Base-by-base conservation (phyloP, 371 early-diverging fungal genomes). In the Mucor lusitanicus region DNA sequence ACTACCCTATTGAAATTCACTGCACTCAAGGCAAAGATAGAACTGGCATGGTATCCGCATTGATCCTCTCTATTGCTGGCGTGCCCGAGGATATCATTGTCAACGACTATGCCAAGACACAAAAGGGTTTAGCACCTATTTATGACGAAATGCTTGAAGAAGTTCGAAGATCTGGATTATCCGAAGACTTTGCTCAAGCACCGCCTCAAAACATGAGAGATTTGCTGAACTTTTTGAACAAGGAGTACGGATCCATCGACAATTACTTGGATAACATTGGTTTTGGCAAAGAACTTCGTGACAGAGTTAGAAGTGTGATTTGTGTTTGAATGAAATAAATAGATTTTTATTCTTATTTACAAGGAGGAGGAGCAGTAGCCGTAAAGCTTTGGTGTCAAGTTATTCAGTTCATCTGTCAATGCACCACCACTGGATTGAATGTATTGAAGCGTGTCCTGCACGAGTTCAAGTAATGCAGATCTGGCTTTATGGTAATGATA, bases 1-100 rank as follows among this genome's bases (percentile, higher is more conserved):
- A 86, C 55, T 91, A 88, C 65, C 92, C 92, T 3, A 85, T 92
- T 13, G 79, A 90, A 48, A 83, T 93, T 33, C 93, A 93, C 66
- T 93, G 93, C 75, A 88, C 91, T 17, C 91, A 91, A 56, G 93
- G 93, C 32, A 93, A 93, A 72, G 93, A 93, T 63, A 79, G 93
- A 61, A 93, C 93, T 3, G 93, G 93, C 23, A 74, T 93, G 28
- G 74, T 89, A 17, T 77, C 84, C 28, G 85, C 87, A 48, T 71
- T 93, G 21, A 60, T 92, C 3, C 70, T 89, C 35, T 64, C 68
- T 17, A 86, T 90, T 28, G 79, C 85, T 30, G 88, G 84, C 30
- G 91, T 90, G 1, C 82, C 86, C 28, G 79, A 85, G 27, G 84
- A 83, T 19, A 63, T 81, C 32, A 88, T 93, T 60, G 83, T 88